A percentile compares a stretch with the other conserved stretches of the same genome.
Evolutionary conservation across 169 alveolate species (phyloP).

Genomic region (Babesia ovis): DNA sequence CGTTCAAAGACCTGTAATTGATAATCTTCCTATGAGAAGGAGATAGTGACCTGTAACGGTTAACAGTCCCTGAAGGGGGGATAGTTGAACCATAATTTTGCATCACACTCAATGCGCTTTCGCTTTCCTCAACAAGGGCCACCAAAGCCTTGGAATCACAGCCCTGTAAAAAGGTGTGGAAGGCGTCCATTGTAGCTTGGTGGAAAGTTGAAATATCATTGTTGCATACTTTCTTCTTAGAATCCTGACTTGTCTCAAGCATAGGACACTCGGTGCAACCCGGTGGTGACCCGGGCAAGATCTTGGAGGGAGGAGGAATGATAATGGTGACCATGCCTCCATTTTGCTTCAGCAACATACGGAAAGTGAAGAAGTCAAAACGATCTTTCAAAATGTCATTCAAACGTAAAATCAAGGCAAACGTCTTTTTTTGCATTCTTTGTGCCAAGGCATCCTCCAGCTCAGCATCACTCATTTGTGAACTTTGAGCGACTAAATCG

Average conservation of each 20-base stretch:
- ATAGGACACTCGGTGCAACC: slow-evolving; percentile 37
- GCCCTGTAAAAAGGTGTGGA: background rate
- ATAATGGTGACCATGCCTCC: slow-evolving; percentile 12
- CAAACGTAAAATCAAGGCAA: slow-evolving; percentile 7
- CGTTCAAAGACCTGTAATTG: slow-evolving; percentile 4
- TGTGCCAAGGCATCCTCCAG: slow-evolving; percentile 20
- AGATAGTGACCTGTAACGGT: background rate
- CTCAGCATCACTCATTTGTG: slow-evolving; percentile 12
- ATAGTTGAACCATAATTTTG: background rate
- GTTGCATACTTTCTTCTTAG: slow-evolving; percentile 10
- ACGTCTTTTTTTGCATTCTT: slow-evolving; percentile 5
- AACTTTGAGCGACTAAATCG: background rate
- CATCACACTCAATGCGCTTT: slow-evolving; percentile 1
- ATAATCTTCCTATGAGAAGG: background rate
- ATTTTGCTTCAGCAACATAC: slow-evolving; percentile 4
- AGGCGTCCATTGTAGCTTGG: slow-evolving; percentile 22
- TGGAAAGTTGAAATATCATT: slow-evolving; percentile 4
- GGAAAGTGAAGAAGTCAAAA: slow-evolving; percentile 13
- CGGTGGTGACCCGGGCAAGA: slow-evolving; percentile 16
- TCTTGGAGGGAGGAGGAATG: slow-evolving; percentile 16
- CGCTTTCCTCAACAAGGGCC: slow-evolving; percentile 20
- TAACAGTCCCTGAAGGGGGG: background rate
- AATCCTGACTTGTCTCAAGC: background rate
- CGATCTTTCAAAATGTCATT: slow-evolving; percentile 12
- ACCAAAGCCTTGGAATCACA: slow-evolving; percentile 7